These are phyloP conservation scores for Dactylellina haptotyla DNA, from an alignment of 2,329 filamentous ascomycete genomes.

Conservation along the genomic window DNA sequence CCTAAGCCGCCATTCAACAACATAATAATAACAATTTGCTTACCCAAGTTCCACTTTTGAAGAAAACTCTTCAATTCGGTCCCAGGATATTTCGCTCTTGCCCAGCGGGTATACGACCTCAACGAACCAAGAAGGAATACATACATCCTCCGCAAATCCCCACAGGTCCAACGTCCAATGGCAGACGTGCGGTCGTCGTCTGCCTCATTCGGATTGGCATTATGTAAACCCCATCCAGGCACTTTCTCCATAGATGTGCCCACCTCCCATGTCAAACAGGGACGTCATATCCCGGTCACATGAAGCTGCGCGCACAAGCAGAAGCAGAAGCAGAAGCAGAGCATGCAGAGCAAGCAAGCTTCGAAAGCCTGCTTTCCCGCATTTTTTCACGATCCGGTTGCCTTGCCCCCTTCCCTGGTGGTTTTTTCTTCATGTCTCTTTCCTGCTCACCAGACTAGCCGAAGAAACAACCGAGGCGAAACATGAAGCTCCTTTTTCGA, in stretches of 20 bases:
- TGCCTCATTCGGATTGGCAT: not conserved
- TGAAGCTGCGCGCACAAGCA: too few relatives aligned
- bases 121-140: not conserved
- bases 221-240: not conserved
- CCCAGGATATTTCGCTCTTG: too few relatives aligned
- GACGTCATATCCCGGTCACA: conserved; percentile 36
- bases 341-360: not conserved
- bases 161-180: not conserved
- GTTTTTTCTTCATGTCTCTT: too few relatives aligned
- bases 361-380: conserved; percentile 23
- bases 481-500: conserved; percentile 15
- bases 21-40: too few relatives aligned
- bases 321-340: too few relatives aligned
- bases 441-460: conserved; percentile 3
- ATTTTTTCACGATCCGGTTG: not conserved
- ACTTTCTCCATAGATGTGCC: not conserved
- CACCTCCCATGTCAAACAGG: conserved; percentile 13
- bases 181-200: not conserved
- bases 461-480: conserved; percentile 28
- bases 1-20: not conserved
- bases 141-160: too few relatives aligned
- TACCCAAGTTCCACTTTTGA: too few relatives aligned
- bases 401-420: too few relatives aligned
- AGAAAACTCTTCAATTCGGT: too few relatives aligned
- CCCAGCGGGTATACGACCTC: too few relatives aligned